Base-by-base conservation (phyloP, 2,329 filamentous ascomycete species). In the Penicillium concentricum region DNA sequence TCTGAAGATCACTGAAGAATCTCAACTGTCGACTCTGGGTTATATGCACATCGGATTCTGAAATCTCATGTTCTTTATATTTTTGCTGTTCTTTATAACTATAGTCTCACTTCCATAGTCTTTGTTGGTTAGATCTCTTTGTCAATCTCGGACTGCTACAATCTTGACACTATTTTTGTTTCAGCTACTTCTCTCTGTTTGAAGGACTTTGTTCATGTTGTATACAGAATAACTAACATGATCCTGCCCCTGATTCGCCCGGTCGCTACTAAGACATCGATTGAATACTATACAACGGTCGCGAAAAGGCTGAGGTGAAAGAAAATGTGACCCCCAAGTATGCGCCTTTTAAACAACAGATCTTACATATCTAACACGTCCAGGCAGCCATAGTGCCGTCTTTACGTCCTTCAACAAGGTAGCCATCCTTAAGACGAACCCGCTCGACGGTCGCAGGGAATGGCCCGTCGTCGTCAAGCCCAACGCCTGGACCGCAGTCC, bases 361-460 rank as follows among this genome's bases (percentile, higher is more conserved):
- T 35, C 7, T 43, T 44, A 54, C 32, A 37, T 24, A 10, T 61
- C 62, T 72, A 87, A 70, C 90, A 93, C 55, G 87, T 89, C 94
- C 94, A 99, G 49, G 96, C 88, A 38, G 92, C 94, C 30, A 99
- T 87, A 52, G 89, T 84, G 54, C 94, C 94, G 71, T 97, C 91
- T 67, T 84, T 87, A 62, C 94, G 85, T 37, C 94, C 94, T 75
- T 97, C 94, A 2, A 96, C 85, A 71, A 97, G 79, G 76, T 96
- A 99, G 0, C 94, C 94, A 68, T 99, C 94, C 76, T 91, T 91
- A 70, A 97, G 88, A 63, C 92, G 85, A 56, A 97, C 93, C 58
- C 84, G 86, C 76, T 97, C 92, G 20, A 99, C 87, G 55, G 88
- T 81, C 15, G 87, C 83, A 7, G 87, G 83, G 54, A 79, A 81